phyloP scores from a whole-genome alignment of 2,329 filamentous ascomycete genomes.

The Chrysoporthe deuterocubensis region DNA sequence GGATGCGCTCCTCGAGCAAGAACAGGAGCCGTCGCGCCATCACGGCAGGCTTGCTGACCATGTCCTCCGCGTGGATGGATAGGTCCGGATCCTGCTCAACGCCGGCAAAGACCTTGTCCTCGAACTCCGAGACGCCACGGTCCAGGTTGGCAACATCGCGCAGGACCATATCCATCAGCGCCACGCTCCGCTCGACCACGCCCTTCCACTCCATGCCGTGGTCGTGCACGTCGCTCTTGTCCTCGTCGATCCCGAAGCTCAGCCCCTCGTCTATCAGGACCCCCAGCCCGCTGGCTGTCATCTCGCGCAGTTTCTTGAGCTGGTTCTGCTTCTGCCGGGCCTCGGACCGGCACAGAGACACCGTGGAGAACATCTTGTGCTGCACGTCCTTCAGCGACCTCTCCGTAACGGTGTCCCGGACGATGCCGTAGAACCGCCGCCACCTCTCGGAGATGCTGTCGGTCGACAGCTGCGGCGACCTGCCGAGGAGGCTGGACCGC shows the following conservation, averaged over 20 bases:
- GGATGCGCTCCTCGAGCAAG: conserved; percentile 72
- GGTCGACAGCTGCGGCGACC: conserved; percentile 13
- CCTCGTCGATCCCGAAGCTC: conserved; percentile 65
- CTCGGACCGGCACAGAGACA: conserved; percentile 75
- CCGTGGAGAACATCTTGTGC: conserved; percentile 73
- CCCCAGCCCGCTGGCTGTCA: conserved; percentile 85
- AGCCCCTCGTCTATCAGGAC: conserved; percentile 87
- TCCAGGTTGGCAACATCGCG: conserved; percentile 70
- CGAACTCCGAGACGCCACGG: conserved; percentile 64
- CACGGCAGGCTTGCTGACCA: conserved; percentile 55
- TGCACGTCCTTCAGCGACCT: conserved; percentile 73
- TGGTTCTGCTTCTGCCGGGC: conserved; percentile 74
- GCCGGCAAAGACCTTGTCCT: conserved; percentile 66
- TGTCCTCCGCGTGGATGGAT: conserved; percentile 55
- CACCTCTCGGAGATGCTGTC: conserved; percentile 55
- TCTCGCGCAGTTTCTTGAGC: conserved; percentile 73
- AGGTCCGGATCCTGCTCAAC: conserved; percentile 65
- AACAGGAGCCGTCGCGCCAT: conserved; percentile 69
- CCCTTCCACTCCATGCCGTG: conserved; percentile 64
- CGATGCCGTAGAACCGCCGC: conserved; percentile 78
- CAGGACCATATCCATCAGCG: conserved; percentile 84
- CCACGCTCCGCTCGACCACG: conserved; percentile 78
- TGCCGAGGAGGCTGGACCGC: conserved; percentile 28
- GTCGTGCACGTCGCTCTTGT: conserved; percentile 50
- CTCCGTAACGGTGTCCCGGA: conserved; percentile 75